These are phyloP conservation scores for Nemania sp. DNA, from an alignment of 2,329 filamentous ascomycete species.

Conservation along the genomic window DNA sequence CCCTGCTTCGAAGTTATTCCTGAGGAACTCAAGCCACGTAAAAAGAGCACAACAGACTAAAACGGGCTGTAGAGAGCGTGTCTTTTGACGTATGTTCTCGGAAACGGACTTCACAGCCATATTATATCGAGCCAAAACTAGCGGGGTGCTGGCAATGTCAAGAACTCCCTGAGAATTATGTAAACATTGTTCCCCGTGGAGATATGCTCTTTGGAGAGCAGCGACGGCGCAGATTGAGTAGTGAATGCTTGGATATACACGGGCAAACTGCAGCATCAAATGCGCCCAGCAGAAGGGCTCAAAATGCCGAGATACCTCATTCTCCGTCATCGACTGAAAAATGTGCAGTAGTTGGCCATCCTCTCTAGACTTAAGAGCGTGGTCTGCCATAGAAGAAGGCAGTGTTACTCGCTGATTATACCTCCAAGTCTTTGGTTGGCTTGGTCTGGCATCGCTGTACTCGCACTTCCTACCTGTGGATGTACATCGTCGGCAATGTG, in stretches of 20 bases:
- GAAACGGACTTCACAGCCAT: too few species aligned
- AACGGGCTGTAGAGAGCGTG: neutral
- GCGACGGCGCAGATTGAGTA: neutral
- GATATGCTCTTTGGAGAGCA: slow-evolving; percentile 1
- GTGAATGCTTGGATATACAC: neutral
- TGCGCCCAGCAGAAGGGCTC: neutral
- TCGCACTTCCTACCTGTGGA: neutral
- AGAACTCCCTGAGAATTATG: neutral
- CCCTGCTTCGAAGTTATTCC: neutral
- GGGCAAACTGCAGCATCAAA: neutral
- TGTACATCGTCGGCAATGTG: neutral
- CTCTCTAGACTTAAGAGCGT: neutral
- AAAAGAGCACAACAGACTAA: slow-evolving; percentile 3
- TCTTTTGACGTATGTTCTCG: neutral
- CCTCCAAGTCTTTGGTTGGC: too few species aligned
- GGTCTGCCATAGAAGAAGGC: neutral
- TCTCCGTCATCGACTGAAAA: slow-evolving; percentile 2
- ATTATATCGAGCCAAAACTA: too few species aligned
- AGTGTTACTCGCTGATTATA: too few species aligned
- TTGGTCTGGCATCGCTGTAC: too few species aligned
- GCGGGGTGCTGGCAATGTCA: too few species aligned
- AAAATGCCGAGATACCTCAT: neutral
- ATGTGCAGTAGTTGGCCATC: neutral
- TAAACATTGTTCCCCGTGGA: neutral
- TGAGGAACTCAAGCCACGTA: neutral